Evolutionary conservation across 2,329 filamentous ascomycete genomes (phyloP), one percentile per base, ranked within the genome.

Genomic region (Fusarium transvaalense): DNA sequence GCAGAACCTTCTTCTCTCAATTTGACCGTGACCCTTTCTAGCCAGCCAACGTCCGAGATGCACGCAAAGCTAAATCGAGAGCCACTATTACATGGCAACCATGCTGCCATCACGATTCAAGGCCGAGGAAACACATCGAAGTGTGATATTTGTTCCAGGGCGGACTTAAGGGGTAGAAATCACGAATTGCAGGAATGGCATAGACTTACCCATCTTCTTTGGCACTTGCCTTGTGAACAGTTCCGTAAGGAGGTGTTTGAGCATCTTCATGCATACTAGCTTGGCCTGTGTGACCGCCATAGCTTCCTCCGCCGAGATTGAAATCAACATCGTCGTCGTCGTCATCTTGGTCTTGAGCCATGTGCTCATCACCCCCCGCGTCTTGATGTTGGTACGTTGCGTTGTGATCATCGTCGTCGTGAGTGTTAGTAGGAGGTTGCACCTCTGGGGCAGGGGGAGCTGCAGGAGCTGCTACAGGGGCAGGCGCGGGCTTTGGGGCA

Each of bases 191-290:
- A 61, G 58, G 62, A 64, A 73, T 53, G 37, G 37, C 34, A 51
- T 25, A 67, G 61, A 82, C 80, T 81, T 76, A 82, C 80, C 80
- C 80, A 60, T 82, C 80, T 75, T 82, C 80, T 74, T 82, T 82
- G 71, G 94, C 92, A 64, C 90, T 91, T 65, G 92, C 89, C 63
- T 86, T 88, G 66, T 81, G 79, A 17, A 80, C 78, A 27, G 77
- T 76, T 58, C 80, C 78, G 35, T 78, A 77, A 5, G 75, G 79
- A 47, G 74, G 75, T 37, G 79, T 72, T 31, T 72, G 70, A 39
- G 64, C 71, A 21, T 74, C 74, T 29, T 80, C 76, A 25, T 81
- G 77, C 42, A 75, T 56, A 27, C 56, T 21, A 43, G 43, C 23
- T 37, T 74, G 75, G 54, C 58, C 58, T 56, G 71, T 77, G 60